Percentiles rank a stretch among this genome's conserved stretches.
Conservation (phyloP, 768 basidiomycete species). For the Brasilioporus rufonigricans region DNA sequence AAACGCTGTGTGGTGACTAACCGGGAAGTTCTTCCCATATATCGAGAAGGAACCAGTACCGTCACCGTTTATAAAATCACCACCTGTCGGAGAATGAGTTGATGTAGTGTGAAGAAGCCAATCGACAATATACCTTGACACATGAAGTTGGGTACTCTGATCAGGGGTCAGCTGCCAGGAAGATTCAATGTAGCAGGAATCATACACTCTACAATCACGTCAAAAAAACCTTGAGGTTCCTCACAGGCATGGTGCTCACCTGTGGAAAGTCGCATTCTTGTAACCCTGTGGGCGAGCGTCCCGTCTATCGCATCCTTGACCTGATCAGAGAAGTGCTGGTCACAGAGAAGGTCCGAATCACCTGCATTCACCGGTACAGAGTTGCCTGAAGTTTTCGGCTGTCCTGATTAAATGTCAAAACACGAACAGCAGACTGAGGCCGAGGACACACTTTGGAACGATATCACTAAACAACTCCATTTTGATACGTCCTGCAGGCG, state of each 20-base stretch:
- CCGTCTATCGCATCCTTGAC: slow-evolving; percentile 19
- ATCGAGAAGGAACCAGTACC: slow-evolving; percentile 97
- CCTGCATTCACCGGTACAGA: slow-evolving; percentile 97
- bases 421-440: not conserved
- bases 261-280: slow-evolving; percentile 88
- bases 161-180: slow-evolving; percentile 7
- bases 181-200: slow-evolving; percentile 2
- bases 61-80: slow-evolving; percentile 92
- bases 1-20: slow-evolving; percentile 33
- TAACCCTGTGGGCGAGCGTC: slow-evolving; percentile 88
- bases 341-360: slow-evolving; percentile 33
- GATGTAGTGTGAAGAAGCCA: not conserved
- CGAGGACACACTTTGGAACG: slow-evolving; percentile 75
- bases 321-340: slow-evolving; percentile 7
- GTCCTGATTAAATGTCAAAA: slow-evolving; percentile 52
- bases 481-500: slow-evolving; percentile 90
- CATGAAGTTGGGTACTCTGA: slow-evolving; percentile 91
- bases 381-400: slow-evolving; percentile 95
- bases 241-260: slow-evolving; percentile 47
- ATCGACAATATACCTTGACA: slow-evolving; percentile 63
- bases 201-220: slow-evolving; percentile 63
- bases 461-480: slow-evolving; percentile 98
- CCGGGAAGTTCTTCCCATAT: slow-evolving; percentile 92
- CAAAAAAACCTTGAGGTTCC: slow-evolving; percentile 5
- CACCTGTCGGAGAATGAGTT: slow-evolving; percentile 47